A percentile compares a stretch with the other conserved stretches of the same genome.
These are phyloP conservation scores for Chalaropsis thielavioides DNA, from an alignment of 2,329 filamentous ascomycete genomes.

Conservation along the genomic window DNA sequence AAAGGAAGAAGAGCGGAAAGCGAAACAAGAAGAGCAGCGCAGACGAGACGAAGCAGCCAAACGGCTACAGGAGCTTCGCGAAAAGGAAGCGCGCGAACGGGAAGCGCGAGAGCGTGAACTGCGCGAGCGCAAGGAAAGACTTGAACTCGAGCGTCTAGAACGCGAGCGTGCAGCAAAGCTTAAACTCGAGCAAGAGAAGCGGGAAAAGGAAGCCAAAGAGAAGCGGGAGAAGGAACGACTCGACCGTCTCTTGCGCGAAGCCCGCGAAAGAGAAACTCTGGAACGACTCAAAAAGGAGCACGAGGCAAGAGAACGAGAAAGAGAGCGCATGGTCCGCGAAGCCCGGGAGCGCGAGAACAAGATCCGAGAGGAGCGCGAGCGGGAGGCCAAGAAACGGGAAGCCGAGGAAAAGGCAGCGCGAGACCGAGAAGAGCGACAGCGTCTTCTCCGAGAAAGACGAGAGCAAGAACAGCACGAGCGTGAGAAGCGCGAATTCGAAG, in stretches of 20 bases:
- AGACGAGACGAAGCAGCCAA: constrained; percentile 41
- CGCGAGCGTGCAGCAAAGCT: constrained; percentile 13
- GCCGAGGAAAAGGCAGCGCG: background rate
- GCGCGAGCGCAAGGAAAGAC: constrained; percentile 17
- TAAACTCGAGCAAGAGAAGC: constrained; percentile 17
- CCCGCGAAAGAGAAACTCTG: constrained; percentile 9
- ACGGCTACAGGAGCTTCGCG: constrained; percentile 39
- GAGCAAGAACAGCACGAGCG: constrained; percentile 31
- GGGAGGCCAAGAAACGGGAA: constrained; percentile 6
- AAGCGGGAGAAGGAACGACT: constrained; percentile 23
- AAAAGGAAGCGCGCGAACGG: constrained; percentile 43
- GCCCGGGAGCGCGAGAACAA: constrained; percentile 13
- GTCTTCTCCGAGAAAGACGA: constrained; percentile 18
- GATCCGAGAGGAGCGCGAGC: constrained; percentile 25
- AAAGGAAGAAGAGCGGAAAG: constrained; percentile 49
- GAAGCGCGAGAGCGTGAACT: constrained; percentile 18
- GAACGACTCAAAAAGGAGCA: constrained; percentile 17
- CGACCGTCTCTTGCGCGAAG: constrained; percentile 17
- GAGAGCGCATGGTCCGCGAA: constrained; percentile 13
- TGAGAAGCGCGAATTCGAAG: constrained; percentile 28
- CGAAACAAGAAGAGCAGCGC: constrained; percentile 45
- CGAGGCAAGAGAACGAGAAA: constrained; percentile 45
- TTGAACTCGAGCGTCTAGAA: constrained; percentile 16
- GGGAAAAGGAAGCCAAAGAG: constrained; percentile 20
- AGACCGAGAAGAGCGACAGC: constrained; percentile 1